Evolutionary conservation across 179 eudicot species (phyloP).

Genomic region (Vitellaria paradoxa): DNA sequence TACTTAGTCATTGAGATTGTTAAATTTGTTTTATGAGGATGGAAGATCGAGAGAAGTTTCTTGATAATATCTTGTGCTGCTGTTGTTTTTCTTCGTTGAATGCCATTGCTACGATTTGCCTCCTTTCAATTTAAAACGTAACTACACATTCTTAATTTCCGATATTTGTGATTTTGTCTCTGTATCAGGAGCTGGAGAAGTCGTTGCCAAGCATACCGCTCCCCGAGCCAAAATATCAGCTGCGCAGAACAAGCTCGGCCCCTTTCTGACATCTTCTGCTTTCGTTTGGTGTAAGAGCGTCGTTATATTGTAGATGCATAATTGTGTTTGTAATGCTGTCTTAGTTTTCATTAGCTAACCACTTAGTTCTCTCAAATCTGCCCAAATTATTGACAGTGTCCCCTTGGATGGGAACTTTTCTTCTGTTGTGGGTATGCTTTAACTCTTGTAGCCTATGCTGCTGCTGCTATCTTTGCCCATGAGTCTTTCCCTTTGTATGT

Average conservation of each 20-base stretch:
- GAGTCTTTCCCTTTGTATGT: too few species aligned
- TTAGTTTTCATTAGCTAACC: conserved; percentile 8
- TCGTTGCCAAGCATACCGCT: conserved; percentile 55
- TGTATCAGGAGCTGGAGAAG: conserved; percentile 56
- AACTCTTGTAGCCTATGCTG: too few species aligned
- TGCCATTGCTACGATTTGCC: too few species aligned
- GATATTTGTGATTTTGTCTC: neutral
- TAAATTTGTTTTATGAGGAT: too few species aligned
- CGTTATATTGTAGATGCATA: conserved; percentile 10
- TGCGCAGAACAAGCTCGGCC: conserved; percentile 67
- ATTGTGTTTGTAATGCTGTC: neutral
- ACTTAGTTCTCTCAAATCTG: neutral
- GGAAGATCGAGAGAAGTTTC: too few species aligned
- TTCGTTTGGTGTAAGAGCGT: neutral
- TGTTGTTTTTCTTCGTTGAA: too few species aligned
- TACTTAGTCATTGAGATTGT: too few species aligned
- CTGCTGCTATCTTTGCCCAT: too few species aligned
- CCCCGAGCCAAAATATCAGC: conserved; percentile 61
- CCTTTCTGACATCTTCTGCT: conserved; percentile 26
- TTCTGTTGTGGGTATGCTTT: too few species aligned
- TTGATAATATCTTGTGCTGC: too few species aligned
- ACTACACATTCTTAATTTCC: neutral
- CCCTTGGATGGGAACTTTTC: too few species aligned
- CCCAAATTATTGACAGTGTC: neutral
- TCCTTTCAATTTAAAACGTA: too few species aligned